Conservation (phyloP, 2,329 filamentous ascomycete genomes). For the Calonectria pseudoreteaudii region DNA sequence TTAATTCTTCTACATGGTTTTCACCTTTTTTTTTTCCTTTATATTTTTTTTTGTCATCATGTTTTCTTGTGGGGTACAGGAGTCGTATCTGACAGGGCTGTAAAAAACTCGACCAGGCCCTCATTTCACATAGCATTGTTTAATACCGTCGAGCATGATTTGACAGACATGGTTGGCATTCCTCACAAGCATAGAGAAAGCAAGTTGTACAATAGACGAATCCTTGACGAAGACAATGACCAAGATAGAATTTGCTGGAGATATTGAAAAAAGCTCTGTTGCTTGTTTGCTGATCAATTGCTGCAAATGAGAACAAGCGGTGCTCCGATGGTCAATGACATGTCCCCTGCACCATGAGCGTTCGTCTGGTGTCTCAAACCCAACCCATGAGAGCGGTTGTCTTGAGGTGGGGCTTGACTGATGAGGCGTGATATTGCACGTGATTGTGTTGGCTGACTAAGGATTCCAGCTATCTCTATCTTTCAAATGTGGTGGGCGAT, state of each 20-base stretch:
- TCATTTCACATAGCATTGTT: slow-evolving; percentile 36
- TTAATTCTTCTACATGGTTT: slow-evolving; percentile 17
- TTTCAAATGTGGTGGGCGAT: slow-evolving; percentile 1
- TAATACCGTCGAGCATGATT: slow-evolving; percentile 27
- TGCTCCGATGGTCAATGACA: not conserved
- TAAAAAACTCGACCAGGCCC: slow-evolving; percentile 34
- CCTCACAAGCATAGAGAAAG: slow-evolving; percentile 35
- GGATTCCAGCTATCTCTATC: not conserved
- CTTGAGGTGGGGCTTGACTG: not conserved
- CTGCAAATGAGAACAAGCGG: not conserved
- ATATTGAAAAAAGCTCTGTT: slow-evolving; percentile 27
- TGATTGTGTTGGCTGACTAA: not conserved
- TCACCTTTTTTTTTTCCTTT: not conserved
- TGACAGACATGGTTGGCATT: slow-evolving; percentile 32
- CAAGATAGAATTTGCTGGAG: slow-evolving; percentile 39
- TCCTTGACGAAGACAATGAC: slow-evolving; percentile 40
- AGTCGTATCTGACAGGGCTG: slow-evolving; percentile 17
- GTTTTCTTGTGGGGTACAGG: slow-evolving; percentile 15
- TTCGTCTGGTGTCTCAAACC: slow-evolving; percentile 1
- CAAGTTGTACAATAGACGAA: slow-evolving; percentile 45
- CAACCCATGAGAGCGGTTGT: not conserved
- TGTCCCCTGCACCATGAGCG: not conserved
- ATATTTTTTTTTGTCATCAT: slow-evolving; percentile 1
- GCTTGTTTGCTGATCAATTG: slow-evolving; percentile 11
- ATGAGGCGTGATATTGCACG: slow-evolving; percentile 1